Conservation (phyloP, 306 rosid genomes). For the Vigna radiata region DNA sequence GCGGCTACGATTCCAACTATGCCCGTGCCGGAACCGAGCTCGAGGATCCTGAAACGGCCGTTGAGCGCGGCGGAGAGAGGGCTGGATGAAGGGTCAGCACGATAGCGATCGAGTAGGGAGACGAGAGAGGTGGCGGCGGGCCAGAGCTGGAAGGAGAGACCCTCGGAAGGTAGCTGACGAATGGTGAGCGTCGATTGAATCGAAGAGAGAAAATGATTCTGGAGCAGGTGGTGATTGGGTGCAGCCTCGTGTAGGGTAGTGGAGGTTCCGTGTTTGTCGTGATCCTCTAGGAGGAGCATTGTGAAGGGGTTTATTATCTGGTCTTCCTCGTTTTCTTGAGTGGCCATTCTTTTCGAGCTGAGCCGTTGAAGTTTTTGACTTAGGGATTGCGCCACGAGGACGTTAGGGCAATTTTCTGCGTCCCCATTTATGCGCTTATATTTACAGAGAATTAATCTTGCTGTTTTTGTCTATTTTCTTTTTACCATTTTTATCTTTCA, state of each 20-base stretch:
- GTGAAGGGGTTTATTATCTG: constrained; percentile 51
- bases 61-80: constrained; percentile 65
- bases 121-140: constrained; percentile 91
- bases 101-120: constrained; percentile 74
- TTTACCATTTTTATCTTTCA: no score
- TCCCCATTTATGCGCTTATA: not conserved
- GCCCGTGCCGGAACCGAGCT: constrained; percentile 97
- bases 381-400: not conserved
- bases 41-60: constrained; percentile 59
- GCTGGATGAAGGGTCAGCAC: constrained; percentile 53
- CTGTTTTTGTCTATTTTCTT: no score
- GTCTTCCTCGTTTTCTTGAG: constrained; percentile 52
- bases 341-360: constrained; percentile 42
- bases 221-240: constrained; percentile 43
- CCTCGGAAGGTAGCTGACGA: constrained; percentile 85
- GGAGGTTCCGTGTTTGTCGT: constrained; percentile 1
- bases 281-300: constrained; percentile 41
- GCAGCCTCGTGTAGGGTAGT: not conserved
- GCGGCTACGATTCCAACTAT: constrained; percentile 91
- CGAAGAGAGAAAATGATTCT: constrained; percentile 63
- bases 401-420: constrained; percentile 45
- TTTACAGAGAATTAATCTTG: not conserved
- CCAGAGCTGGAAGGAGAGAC: constrained; percentile 96
- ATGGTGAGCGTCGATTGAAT: constrained; percentile 61
- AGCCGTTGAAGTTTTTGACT: constrained; percentile 32